These are phyloP conservation scores for Cladosporium colombiae DNA, from an alignment of 2,329 filamentous ascomycete genomes.

Conservation along the genomic window DNA sequence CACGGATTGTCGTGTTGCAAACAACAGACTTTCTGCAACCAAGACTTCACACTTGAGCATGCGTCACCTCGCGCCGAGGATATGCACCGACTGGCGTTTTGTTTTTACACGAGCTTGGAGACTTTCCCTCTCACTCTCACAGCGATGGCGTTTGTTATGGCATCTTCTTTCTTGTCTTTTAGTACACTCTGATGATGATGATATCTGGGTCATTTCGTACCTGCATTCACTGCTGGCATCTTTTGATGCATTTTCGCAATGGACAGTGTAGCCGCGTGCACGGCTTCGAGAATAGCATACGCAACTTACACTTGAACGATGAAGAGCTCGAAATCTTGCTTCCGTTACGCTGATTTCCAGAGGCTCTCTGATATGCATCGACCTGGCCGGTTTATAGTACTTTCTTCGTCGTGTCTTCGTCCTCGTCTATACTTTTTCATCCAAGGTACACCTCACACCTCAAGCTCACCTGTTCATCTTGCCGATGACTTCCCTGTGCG, in stretches of 20 bases:
- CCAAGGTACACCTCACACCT: background rate
- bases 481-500: slow-evolving; percentile 84
- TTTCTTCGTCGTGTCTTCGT: slow-evolving; percentile 7
- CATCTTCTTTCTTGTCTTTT: background rate
- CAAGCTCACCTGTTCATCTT: slow-evolving; percentile 42
- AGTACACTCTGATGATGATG: background rate
- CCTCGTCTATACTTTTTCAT: slow-evolving; percentile 2
- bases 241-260: background rate
- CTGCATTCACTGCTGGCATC: background rate
- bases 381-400: background rate
- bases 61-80: background rate
- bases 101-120: background rate
- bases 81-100: background rate
- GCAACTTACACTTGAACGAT: background rate
- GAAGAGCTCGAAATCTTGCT: background rate
- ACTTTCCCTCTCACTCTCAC: background rate
- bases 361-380: slow-evolving; percentile 6
- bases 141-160: slow-evolving; percentile 13
- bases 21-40: background rate
- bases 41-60: background rate
- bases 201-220: background rate
- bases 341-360: background rate
- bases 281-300: background rate
- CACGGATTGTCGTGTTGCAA: background rate
- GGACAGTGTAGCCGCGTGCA: background rate